These are phyloP conservation scores for Chalaropsis ovoidea DNA, from an alignment of 2,329 filamentous ascomycete species.

Conservation along the genomic window DNA sequence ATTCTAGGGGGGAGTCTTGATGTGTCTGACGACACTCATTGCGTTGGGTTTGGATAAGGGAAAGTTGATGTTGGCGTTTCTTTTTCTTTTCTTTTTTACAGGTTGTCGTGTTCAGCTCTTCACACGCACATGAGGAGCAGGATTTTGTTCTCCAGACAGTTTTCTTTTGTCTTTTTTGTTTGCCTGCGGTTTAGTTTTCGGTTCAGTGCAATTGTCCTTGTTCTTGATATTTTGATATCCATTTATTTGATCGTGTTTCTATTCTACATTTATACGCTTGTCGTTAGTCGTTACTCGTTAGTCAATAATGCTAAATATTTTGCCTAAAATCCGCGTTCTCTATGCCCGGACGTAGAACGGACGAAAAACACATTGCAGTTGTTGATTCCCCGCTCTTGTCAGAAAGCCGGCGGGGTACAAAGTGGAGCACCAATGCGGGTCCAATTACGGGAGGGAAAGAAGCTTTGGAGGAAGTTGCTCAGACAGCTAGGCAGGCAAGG, in stretches of 20 bases:
- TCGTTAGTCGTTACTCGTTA: no score
- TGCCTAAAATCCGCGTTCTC: neutral
- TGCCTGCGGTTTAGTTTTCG: neutral
- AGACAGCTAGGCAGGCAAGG: neutral
- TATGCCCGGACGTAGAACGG: neutral
- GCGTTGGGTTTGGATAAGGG: neutral
- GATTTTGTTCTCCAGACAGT: constrained; percentile 11
- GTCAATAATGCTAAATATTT: no score
- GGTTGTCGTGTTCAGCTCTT: neutral
- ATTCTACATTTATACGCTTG: neutral
- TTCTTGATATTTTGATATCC: neutral
- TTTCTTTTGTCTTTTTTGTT: constrained; percentile 2
- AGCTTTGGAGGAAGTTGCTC: constrained; percentile 1
- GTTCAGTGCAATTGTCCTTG: neutral
- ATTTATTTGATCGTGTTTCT: neutral
- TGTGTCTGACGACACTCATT: neutral
- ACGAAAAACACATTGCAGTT: neutral
- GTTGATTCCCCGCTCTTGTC: neutral
- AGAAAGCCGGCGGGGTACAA: neutral
- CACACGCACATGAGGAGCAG: neutral
- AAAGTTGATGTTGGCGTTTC: neutral
- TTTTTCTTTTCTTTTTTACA: neutral
- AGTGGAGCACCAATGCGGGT: neutral
- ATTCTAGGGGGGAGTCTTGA: constrained; percentile 1
- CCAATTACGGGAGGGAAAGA: neutral